phyloP scores from a whole-genome alignment of 495 filamentous ascomycete species.

The Penicilliopsis zonata region DNA sequence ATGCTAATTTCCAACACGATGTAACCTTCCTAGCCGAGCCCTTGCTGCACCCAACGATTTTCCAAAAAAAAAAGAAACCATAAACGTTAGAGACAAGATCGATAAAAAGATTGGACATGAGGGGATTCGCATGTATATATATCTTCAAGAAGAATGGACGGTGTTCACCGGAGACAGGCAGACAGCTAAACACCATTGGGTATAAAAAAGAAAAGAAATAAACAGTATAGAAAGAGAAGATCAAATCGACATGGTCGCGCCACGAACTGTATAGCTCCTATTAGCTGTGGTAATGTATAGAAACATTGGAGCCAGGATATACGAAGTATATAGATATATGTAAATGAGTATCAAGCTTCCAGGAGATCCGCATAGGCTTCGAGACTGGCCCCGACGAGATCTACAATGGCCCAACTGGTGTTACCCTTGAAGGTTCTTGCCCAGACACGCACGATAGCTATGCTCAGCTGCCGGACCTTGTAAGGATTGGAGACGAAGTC shows the following conservation, averaged over 20 bases:
- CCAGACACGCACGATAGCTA: constrained; percentile 42
- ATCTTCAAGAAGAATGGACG: too few species aligned
- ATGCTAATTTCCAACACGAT: too few species aligned
- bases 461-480: constrained; percentile 35
- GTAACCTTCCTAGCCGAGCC: too few species aligned
- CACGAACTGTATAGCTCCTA: not conserved
- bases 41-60: too few species aligned
- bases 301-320: not conserved
- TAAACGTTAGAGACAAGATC: too few species aligned
- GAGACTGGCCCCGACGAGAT: constrained; percentile 34
- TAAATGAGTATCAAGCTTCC: constrained; percentile 8
- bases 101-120: too few species aligned
- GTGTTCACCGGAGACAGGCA: too few species aligned
- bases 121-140: too few species aligned
- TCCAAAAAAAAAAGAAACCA: too few species aligned
- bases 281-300: not conserved
- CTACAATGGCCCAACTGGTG: constrained; percentile 42
- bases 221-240: not conserved
- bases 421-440: constrained; percentile 42
- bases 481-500: constrained; percentile 33
- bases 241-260: not conserved
- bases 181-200: too few species aligned
- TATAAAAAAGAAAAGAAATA: not conserved
- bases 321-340: not conserved
- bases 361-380: constrained; percentile 32